Base-by-base conservation (phyloP, 2,329 filamentous ascomycete species). In the Ascochyta pisi region DNA sequence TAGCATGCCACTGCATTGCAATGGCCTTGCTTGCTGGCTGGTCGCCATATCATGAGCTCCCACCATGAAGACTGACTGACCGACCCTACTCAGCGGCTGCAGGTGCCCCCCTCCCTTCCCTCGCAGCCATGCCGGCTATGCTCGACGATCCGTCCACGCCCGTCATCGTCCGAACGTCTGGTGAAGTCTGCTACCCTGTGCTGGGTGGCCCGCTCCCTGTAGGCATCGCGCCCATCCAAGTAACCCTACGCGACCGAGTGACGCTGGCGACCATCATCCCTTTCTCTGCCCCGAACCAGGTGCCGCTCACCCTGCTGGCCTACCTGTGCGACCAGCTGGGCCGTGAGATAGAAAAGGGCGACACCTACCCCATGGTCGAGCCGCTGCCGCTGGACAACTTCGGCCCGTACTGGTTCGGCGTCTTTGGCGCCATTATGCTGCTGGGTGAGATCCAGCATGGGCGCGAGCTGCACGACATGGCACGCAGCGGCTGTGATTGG, bases 341-440 rank as follows among this genome's bases (percentile, higher is more conserved):
- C 74, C 89, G 90, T 76, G 92, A 96, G 76, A 95, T 96, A 69
- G 91, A 95, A 70, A 90, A 91, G 75, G 92, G 92, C 53, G 92
- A 96, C 74, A 96, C 92, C 1, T 96, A 96, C 75, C 91, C 92
- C 22, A 94, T 96, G 89, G 86, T 89, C 66, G 88, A 93, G 48
- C 81, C 87, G 16, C 86, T 96, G 76, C 81, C 88, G 4, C 79
- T 89, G n/a, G 86, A 90, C 19, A 85, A 83, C 60, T 96, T 96
- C 71, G 88, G 87, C 9, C 81, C 84, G 49, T 95, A 96, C 78
- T 96, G 92, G 92, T 94, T 96, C 74, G 89, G 91, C 69, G 92
- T 92, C 76, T 96, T 96, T 70, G 91, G 86, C 42, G 91, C 90
- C 44, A 86, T 96, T 73, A 95, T 96, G 91, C 81, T 96, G 22